A percentile compares a stretch with the other conserved stretches of the same genome.
phyloP scores from a whole-genome alignment of 768 basidiomycete genomes.

The Suillus lakei region DNA sequence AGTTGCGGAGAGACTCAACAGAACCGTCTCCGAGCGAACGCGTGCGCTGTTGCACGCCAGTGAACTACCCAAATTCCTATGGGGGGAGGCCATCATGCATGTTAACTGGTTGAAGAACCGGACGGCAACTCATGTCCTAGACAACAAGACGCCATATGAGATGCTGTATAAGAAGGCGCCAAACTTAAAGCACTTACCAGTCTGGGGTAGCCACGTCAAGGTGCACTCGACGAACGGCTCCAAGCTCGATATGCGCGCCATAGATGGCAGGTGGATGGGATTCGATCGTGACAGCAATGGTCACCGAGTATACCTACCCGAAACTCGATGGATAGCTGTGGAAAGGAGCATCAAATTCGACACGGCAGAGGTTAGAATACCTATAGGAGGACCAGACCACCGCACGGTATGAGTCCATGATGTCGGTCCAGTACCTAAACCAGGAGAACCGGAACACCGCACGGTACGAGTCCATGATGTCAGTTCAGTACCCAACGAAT shows the following conservation, averaged over 20 bases:
- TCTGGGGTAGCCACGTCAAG: not conserved
- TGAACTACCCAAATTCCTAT: slow-evolving; percentile 40
- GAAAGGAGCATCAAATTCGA: slow-evolving; percentile 18
- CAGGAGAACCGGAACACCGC: too few relatives aligned
- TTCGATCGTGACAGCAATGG: slow-evolving; percentile 40
- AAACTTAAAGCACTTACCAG: slow-evolving; percentile 12
- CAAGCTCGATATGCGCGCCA: slow-evolving; percentile 32
- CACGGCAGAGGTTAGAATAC: too few relatives aligned
- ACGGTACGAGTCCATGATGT: too few relatives aligned
- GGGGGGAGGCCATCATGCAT: slow-evolving; percentile 38
- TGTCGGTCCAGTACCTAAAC: not conserved
- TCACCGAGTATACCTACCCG: slow-evolving; percentile 15
- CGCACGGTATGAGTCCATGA: not conserved
- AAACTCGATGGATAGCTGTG: slow-evolving; percentile 8
- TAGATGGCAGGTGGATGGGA: slow-evolving; percentile 39
- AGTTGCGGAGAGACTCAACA: slow-evolving; percentile 45
- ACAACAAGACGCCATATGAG: slow-evolving; percentile 27
- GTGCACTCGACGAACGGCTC: slow-evolving; percentile 13
- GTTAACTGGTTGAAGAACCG: slow-evolving; percentile 40
- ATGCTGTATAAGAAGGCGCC: slow-evolving; percentile 15
- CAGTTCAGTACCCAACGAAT: too few relatives aligned
- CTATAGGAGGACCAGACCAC: not conserved
- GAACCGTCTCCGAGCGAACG: slow-evolving; percentile 38
- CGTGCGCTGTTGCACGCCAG: slow-evolving; percentile 41
- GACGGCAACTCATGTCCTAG: slow-evolving; percentile 29